Percentiles rank a stretch among this genome's conserved stretches.
Conservation (phyloP, 148 eudicot genomes). For the Talinum fruticosum region DNA sequence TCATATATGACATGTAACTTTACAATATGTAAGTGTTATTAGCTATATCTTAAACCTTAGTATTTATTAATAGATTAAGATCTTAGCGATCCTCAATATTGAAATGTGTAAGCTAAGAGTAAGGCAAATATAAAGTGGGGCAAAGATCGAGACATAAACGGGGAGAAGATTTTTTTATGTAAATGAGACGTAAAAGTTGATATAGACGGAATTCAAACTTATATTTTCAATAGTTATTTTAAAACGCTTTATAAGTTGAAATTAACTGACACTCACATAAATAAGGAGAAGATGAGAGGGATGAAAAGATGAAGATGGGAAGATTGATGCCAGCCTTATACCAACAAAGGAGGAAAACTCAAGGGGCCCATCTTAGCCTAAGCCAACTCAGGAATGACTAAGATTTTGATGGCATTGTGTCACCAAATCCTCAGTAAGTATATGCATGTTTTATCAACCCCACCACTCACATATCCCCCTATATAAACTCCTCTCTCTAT, state of each 20-base stretch:
- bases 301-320: background rate
- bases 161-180: too few species aligned
- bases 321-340: background rate
- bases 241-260: too few species aligned
- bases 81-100: too few species aligned
- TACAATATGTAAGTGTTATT: too few species aligned
- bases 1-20: too few species aligned
- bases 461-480: background rate
- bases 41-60: too few species aligned
- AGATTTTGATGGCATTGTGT: slow-evolving; percentile 2
- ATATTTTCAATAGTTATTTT: too few species aligned
- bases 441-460: background rate
- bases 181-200: too few species aligned
- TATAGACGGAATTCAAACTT: too few species aligned
- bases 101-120: background rate
- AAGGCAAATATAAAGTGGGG: background rate
- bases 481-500: background rate
- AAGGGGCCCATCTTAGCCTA: slow-evolving; percentile 9
- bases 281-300: background rate
- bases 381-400: slow-evolving; percentile 7
- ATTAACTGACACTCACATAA: too few species aligned
- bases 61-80: too few species aligned
- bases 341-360: background rate
- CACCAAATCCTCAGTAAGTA: background rate
- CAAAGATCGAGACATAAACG: background rate